These are phyloP conservation scores for Chrysopogon serrulatus DNA, from an alignment of 176 grass and related monocot species.

Conservation along the genomic window DNA sequence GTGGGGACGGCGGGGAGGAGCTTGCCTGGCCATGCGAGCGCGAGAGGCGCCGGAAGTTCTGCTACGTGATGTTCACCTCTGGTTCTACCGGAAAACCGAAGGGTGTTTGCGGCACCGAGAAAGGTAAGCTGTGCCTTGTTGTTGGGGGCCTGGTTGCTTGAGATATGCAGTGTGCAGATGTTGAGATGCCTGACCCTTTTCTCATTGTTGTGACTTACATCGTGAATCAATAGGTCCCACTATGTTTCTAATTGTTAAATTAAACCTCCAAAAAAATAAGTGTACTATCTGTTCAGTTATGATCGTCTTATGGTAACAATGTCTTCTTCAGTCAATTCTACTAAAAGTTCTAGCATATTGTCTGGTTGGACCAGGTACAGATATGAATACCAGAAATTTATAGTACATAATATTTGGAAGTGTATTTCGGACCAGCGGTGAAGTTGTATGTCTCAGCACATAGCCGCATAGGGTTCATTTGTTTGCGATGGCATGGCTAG, in stretches of 20 bases:
- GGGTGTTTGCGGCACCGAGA: conserved; percentile 79
- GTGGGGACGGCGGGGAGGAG: conserved; percentile 10
- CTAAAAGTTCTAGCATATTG: neutral
- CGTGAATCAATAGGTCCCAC: neutral
- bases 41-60: conserved; percentile 31
- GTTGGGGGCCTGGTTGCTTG: neutral
- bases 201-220: neutral
- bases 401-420: neutral
- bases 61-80: conserved; percentile 90
- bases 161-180: neutral
- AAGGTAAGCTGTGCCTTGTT: conserved; percentile 39
- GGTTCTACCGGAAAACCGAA: conserved; percentile 90
- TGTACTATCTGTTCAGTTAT: neutral
- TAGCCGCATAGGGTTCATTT: neutral
- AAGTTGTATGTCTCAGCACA: neutral
- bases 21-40: conserved; percentile 54
- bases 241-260: neutral
- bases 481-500: neutral
- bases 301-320: neutral
- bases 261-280: neutral
- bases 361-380: neutral
- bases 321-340: neutral
- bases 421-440: neutral
- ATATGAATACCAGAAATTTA: neutral
- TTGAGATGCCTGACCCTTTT: neutral